phyloP scores from a whole-genome alignment of 2,329 filamentous ascomycete genomes.

The Fusarium aywerte region DNA sequence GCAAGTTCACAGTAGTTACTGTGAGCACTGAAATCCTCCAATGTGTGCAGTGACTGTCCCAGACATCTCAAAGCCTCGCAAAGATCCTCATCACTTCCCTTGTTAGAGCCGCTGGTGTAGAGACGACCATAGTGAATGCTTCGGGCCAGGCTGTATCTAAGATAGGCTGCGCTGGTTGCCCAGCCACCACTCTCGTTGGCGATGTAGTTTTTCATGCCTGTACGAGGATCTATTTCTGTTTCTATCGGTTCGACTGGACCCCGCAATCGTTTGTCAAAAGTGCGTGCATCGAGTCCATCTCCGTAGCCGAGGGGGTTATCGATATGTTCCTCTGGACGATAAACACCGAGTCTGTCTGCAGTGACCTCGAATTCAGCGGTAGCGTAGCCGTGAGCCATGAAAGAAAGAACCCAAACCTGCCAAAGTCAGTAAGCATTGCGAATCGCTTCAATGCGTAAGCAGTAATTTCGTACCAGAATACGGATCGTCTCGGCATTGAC shows the following conservation, averaged over 20 bases:
- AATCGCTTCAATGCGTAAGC: background rate
- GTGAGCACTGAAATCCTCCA: constrained; percentile 84
- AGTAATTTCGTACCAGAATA: constrained; percentile 63
- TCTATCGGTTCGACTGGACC: constrained; percentile 79
- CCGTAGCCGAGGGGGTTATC: constrained; percentile 88
- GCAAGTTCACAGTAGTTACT: constrained; percentile 86
- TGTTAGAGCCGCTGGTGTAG: constrained; percentile 73
- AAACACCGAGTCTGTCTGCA: constrained; percentile 80
- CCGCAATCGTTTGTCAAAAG: constrained; percentile 83
- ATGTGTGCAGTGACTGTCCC: constrained; percentile 79
- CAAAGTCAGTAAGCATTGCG: background rate
- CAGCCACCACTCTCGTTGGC: constrained; percentile 87
- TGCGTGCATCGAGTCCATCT: constrained; percentile 84
- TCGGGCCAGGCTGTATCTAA: constrained; percentile 78
- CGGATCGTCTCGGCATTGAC: constrained; percentile 82
- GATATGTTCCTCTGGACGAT: constrained; percentile 79
- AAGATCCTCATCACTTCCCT: constrained; percentile 79
- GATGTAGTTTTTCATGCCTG: constrained; percentile 99
- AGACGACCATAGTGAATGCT: constrained; percentile 81
- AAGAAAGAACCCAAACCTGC: constrained; percentile 80
- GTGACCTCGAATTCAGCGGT: constrained; percentile 88
- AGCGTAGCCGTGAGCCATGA: constrained; percentile 85
- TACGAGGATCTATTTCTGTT: constrained; percentile 76
- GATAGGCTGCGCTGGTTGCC: constrained; percentile 89
- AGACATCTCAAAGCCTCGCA: constrained; percentile 82